Conservation (phyloP, 2,329 filamentous ascomycete genomes). For the Fusarium nematophilum region DNA sequence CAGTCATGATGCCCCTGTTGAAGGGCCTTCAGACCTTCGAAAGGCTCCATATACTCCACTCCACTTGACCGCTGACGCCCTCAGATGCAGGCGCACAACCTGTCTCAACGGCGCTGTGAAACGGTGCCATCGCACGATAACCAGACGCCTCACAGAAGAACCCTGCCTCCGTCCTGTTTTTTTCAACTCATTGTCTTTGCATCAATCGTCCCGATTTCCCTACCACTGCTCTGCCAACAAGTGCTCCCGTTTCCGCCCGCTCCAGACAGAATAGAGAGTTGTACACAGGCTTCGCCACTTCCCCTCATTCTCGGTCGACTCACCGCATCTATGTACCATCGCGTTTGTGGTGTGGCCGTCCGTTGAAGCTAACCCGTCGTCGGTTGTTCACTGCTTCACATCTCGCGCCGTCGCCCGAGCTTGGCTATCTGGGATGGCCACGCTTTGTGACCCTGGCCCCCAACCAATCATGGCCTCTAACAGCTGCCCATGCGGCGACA, state of each 20-base stretch:
- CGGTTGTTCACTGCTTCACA: slow-evolving; percentile 16
- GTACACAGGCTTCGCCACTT: not conserved
- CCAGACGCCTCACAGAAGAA: slow-evolving; percentile 16
- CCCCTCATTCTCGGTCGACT: not conserved
- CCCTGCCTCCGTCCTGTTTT: slow-evolving; percentile 19
- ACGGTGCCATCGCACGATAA: slow-evolving; percentile 29
- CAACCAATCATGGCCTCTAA: slow-evolving; percentile 37
- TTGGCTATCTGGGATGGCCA: slow-evolving; percentile 34
- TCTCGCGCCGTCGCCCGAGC: slow-evolving; percentile 25
- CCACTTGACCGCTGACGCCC: slow-evolving; percentile 14
- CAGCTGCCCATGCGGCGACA: slow-evolving; percentile 44
- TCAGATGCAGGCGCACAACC: slow-evolving; percentile 10
- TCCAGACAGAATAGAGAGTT: not conserved
- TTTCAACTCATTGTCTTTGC: slow-evolving; percentile 10
- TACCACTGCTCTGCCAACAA: slow-evolving; percentile 8
- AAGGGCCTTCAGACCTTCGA: slow-evolving; percentile 6
- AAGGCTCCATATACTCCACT: slow-evolving; percentile 25
- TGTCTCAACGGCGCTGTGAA: slow-evolving; percentile 24
- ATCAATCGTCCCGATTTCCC: not conserved
- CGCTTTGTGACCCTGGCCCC: slow-evolving; percentile 25
- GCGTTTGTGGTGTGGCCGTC: slow-evolving; percentile 6
- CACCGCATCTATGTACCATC: not conserved
- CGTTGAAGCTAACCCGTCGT: slow-evolving; percentile 9
- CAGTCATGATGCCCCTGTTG: slow-evolving; percentile 5
- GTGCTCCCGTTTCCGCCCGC: not conserved